phyloP scores from a whole-genome alignment of 768 basidiomycete genomes.

The Mycena epipterygia region DNA sequence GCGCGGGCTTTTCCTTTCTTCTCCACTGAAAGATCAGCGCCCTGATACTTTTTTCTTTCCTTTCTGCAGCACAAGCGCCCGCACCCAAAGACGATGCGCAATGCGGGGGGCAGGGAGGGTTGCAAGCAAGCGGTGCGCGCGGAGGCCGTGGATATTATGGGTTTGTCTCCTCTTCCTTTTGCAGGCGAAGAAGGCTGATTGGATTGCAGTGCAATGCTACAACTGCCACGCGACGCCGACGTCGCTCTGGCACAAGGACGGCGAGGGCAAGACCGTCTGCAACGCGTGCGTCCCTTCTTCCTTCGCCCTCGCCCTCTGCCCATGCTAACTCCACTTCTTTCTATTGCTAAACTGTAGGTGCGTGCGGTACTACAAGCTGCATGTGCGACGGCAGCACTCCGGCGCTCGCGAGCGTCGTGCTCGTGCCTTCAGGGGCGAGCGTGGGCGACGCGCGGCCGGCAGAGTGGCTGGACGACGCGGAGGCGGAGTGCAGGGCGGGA shows the following conservation, averaged over 20 bases:
- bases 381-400: conserved; percentile 90
- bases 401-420: too few relatives aligned
- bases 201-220: conserved; percentile 81
- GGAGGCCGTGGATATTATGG: conserved; percentile 81
- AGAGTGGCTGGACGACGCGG: too few relatives aligned
- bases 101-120: conserved; percentile 79
- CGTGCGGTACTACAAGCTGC: conserved; percentile 87
- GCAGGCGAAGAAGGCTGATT: conserved; percentile 35
- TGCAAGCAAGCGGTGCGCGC: conserved; percentile 74
- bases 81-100: conserved; percentile 90
- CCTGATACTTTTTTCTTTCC: conserved; percentile 24
- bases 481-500: too few relatives aligned
- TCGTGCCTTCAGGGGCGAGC: too few relatives aligned
- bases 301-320: conserved; percentile 11
- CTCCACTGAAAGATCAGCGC: neutral
- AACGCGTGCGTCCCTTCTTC: conserved; percentile 76
- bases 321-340: conserved; percentile 8
- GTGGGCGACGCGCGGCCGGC: too few relatives aligned
- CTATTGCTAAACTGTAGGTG: too few relatives aligned
- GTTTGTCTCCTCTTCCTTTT: conserved; percentile 55
- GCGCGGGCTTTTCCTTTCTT: neutral
- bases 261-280: conserved; percentile 92
- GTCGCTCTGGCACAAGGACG: conserved; percentile 91
- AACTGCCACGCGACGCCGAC: conserved; percentile 93
- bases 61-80: conserved; percentile 82